phyloP scores from a whole-genome alignment of 2,329 filamentous ascomycete species.

The Ophiostoma sp. region DNA sequence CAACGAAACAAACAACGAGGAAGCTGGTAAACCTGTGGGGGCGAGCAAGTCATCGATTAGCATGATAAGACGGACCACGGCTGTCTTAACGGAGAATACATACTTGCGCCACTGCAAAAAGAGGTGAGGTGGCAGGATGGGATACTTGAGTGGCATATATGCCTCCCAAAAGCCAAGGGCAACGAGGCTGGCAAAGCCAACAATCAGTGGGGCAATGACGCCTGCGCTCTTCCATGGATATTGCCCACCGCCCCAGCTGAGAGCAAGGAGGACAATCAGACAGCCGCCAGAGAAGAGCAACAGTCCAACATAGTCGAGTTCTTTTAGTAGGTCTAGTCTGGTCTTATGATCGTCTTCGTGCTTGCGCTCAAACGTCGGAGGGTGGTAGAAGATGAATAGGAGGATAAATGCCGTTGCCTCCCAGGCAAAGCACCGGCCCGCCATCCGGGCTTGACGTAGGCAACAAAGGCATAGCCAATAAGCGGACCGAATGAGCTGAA shows the following conservation, averaged over 20 bases:
- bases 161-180: slow-evolving; percentile 36
- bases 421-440: slow-evolving; percentile 31
- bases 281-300: slow-evolving; percentile 35
- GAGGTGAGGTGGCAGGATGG: slow-evolving; percentile 36
- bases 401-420: slow-evolving; percentile 31
- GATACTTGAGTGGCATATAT: slow-evolving; percentile 34
- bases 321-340: slow-evolving; percentile 31
- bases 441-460: slow-evolving; percentile 31
- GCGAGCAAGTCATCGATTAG: too few species aligned
- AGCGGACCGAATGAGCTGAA: slow-evolving; percentile 26
- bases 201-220: slow-evolving; percentile 36
- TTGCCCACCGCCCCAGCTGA: slow-evolving; percentile 35
- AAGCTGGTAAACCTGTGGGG: slow-evolving; percentile 7
- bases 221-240: slow-evolving; percentile 36
- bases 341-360: slow-evolving; percentile 34
- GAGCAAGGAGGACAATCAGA: slow-evolving; percentile 35
- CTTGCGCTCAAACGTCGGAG: slow-evolving; percentile 40
- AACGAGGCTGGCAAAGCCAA: slow-evolving; percentile 36
- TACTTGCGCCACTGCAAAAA: slow-evolving; percentile 30
- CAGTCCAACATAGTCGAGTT: slow-evolving; percentile 42
- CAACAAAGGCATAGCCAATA: slow-evolving; percentile 39
- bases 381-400: slow-evolving; percentile 38
- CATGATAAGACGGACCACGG: too few species aligned
- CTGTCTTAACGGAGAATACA: too few species aligned
- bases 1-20: slow-evolving; percentile 37